Conservation (phyloP, 768 basidiomycete genomes). For the Lactarius psammicola region DNA sequence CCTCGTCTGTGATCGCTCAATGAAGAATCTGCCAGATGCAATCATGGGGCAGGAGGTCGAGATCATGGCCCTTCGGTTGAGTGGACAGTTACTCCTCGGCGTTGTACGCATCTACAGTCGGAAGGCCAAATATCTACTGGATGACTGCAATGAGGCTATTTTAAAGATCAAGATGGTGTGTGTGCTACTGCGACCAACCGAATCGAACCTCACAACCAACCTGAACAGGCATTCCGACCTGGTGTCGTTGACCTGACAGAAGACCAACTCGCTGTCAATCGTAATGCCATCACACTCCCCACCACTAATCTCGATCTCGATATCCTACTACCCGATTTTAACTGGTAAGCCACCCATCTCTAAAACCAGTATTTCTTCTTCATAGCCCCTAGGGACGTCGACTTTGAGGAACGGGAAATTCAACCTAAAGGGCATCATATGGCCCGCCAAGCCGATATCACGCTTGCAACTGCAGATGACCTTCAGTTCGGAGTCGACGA, state of each 20-base stretch:
- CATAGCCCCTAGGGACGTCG: constrained; percentile 59
- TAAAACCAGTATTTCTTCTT: constrained; percentile 19
- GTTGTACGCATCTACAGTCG: constrained; percentile 97
- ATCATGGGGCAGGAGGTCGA: constrained; percentile 94
- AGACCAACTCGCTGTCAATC: constrained; percentile 83
- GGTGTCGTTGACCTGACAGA: constrained; percentile 96
- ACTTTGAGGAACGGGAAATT: constrained; percentile 68
- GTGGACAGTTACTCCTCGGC: constrained; percentile 92
- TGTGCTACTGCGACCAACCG: neutral
- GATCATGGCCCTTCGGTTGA: constrained; percentile 92
- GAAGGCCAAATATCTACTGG: constrained; percentile 95
- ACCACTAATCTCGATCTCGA: constrained; percentile 77
- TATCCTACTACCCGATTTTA: constrained; percentile 72
- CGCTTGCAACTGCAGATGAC: constrained; percentile 74
- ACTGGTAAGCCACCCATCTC: constrained; percentile 53
- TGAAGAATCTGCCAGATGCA: constrained; percentile 51
- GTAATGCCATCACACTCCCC: constrained; percentile 86
- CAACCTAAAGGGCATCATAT: constrained; percentile 74
- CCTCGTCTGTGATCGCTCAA: neutral
- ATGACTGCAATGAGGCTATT: constrained; percentile 96
- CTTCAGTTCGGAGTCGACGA: constrained; percentile 63
- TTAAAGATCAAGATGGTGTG: constrained; percentile 91
- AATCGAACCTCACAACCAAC: constrained; percentile 13
- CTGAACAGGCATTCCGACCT: constrained; percentile 81
- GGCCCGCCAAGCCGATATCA: constrained; percentile 85